phyloP scores from a whole-genome alignment of 163 green algal genomes.

The Scenedesmus sp. region DNA sequence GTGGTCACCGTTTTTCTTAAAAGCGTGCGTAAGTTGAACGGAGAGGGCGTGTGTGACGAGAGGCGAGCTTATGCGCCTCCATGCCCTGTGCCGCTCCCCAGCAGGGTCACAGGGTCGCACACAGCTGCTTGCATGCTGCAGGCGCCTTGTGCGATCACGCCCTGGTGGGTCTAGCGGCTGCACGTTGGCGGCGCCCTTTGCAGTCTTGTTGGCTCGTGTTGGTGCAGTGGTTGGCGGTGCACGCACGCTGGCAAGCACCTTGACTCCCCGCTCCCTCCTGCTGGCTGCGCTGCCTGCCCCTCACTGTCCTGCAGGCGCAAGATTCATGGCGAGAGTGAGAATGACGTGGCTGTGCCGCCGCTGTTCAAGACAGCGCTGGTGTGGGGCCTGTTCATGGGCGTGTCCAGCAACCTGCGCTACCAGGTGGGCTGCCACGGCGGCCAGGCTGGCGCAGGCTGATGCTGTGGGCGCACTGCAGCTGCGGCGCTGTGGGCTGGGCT shows the following conservation, averaged over 20 bases:
- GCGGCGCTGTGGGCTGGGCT: not conserved
- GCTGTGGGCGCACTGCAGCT: not conserved
- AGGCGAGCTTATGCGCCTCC: too few species aligned
- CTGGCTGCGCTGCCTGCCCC: not conserved
- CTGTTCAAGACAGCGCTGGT: slow-evolving; percentile 89
- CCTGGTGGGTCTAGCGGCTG: too few species aligned
- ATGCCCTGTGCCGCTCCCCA: too few species aligned
- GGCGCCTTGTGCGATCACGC: too few species aligned
- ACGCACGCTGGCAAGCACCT: too few species aligned
- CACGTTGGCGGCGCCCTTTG: too few species aligned
- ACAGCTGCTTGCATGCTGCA: not conserved
- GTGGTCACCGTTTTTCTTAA: too few species aligned
- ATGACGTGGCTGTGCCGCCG: slow-evolving; percentile 82
- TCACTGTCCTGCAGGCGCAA: slow-evolving; percentile 66
- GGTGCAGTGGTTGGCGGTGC: too few species aligned
- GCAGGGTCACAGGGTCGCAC: not conserved
- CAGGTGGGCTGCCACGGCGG: slow-evolving; percentile 63
- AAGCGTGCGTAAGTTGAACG: too few species aligned
- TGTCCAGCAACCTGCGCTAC: slow-evolving; percentile 95
- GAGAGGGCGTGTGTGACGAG: too few species aligned
- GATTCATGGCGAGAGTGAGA: slow-evolving; percentile 64
- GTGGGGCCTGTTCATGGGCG: slow-evolving; percentile 95
- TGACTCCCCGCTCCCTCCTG: not conserved
- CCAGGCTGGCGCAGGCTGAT: not conserved
- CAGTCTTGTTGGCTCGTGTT: too few species aligned